Evolutionary conservation across 305 asterid genomes (phyloP), one percentile per base, ranked within the genome.

Genomic region (Stenogyne calaminthoides): DNA sequence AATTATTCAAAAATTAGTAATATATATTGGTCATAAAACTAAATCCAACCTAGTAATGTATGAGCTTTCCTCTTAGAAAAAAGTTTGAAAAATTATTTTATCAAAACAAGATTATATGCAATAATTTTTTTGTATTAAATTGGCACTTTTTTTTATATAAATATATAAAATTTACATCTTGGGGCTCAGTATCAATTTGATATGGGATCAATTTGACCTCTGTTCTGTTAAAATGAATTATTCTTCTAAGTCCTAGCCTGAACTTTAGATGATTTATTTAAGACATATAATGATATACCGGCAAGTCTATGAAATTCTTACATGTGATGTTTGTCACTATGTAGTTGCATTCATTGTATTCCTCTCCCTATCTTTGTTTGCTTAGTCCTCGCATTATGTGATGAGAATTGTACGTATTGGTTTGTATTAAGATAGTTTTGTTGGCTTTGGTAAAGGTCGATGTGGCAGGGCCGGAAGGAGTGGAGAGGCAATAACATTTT

Each of bases 391-490:
- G 2, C 32, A 22, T 36, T 7, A 42, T 7, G 11, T 61, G 42
- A 27, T 71, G 54, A 15, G 8, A 27, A 40, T 42, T 70, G 27
- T 44, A 14, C 3, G 14, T 46, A 49, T 49, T 22, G 46, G 2
- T 32, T 27, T 40, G 40, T 69, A 55, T 49, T 74, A n/a, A 73
- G 16, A 39, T 9, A 15, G 44, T 58, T 2, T 20, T 32, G 3
- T 32, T 6, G 47, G 3, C 2, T 46, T 40, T 36, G 19, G 9
- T 73, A 56, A 73, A 92, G 98, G 98, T 34, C 97, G 97, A 20
- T 81, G 88, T 32, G 98, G 98, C 59, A 83, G 99, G 72, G 99
- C 99, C 8, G 99, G 97, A 46, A 88, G 97, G 84, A 87, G 83
- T 5, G 99, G 99, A 22, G 95, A 91, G 78, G 97, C 99, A 4